Percentiles rank a stretch among this genome's conserved stretches.
Evolutionary conservation across 177 flowering plant genomes (phyloP).

Genomic region (Vitis hybrid): DNA sequence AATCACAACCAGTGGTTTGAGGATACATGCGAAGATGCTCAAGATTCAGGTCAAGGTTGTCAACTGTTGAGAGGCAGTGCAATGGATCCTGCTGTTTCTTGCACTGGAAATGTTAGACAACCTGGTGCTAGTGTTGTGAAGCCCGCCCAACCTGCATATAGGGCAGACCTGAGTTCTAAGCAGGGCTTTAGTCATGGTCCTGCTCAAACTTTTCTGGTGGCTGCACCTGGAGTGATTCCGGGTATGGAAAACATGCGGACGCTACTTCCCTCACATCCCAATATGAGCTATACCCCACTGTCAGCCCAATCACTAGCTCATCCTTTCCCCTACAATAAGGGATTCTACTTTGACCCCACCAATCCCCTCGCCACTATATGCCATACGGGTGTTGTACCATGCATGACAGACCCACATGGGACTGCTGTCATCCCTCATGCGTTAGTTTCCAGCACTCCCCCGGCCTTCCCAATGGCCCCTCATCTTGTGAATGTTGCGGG

Average conservation of each 20-base stretch:
- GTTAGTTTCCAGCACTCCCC: conserved; percentile 12
- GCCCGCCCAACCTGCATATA: conserved; percentile 1
- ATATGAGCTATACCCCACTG: conserved; percentile 7
- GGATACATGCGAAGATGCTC: conserved; percentile 4
- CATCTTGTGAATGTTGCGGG: conserved; percentile 7
- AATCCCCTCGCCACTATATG: conserved; percentile 8
- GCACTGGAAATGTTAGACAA: conserved; percentile 3
- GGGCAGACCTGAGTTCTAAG: conserved; percentile 10
- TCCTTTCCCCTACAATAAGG: conserved; percentile 19
- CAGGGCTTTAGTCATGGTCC: conserved; percentile 4
- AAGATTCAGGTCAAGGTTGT: conserved; percentile 6
- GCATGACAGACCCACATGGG: conserved; percentile 19
- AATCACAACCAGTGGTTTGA: conserved; percentile 22
- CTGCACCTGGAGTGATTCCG: conserved; percentile 5
- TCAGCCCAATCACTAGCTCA: conserved; percentile 7
- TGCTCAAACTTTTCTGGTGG: conserved; percentile 16
- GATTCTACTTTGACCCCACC: conserved; percentile 17
- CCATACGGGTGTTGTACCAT: conserved; percentile 15
- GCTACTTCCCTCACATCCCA: conserved; percentile 11
- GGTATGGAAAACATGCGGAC: conserved; percentile 15
- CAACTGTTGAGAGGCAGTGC: background rate
- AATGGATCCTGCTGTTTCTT: conserved; percentile 11
- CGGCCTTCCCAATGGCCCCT: conserved; percentile 9
- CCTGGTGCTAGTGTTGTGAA: conserved; percentile 1
- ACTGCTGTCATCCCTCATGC: conserved; percentile 17